phyloP scores from a whole-genome alignment of 1,139 yeast genomes.

The Saccharomyces hybrid region DNA sequence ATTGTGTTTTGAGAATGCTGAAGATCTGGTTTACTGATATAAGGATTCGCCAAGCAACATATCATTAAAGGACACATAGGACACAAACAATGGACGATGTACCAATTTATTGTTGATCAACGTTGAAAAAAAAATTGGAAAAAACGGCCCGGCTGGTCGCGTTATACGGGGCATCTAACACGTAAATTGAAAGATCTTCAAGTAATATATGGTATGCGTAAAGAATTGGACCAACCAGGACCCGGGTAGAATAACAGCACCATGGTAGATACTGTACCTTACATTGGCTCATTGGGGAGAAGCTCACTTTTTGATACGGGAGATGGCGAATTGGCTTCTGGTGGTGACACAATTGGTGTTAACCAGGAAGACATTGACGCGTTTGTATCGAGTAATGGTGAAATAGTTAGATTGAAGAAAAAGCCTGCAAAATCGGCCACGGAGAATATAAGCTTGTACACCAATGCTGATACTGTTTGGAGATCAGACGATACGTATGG shows the following conservation, averaged over 20 bases:
- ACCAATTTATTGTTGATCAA: conserved; percentile 1
- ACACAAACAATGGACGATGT: background rate
- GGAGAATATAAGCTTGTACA: background rate
- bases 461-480: conserved; percentile 13
- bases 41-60: background rate
- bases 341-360: background rate
- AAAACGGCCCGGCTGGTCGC: background rate
- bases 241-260: too few species aligned
- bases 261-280: background rate
- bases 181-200: background rate
- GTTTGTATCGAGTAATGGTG: background rate
- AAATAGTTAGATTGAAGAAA: conserved; percentile 1
- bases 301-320: conserved; percentile 10
- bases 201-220: too few species aligned
- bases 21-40: background rate
- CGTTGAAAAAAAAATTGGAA: background rate
- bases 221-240: too few species aligned
- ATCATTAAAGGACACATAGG: background rate
- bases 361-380: background rate
- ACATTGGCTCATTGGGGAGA: conserved; percentile 5
- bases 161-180: conserved; percentile 1
- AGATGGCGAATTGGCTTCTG: background rate
- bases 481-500: conserved; percentile 32
- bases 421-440: background rate
- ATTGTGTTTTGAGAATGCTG: conserved; percentile 2